Conservation (phyloP, 257 asterid genomes). For the Rubia yunnanensis region DNA sequence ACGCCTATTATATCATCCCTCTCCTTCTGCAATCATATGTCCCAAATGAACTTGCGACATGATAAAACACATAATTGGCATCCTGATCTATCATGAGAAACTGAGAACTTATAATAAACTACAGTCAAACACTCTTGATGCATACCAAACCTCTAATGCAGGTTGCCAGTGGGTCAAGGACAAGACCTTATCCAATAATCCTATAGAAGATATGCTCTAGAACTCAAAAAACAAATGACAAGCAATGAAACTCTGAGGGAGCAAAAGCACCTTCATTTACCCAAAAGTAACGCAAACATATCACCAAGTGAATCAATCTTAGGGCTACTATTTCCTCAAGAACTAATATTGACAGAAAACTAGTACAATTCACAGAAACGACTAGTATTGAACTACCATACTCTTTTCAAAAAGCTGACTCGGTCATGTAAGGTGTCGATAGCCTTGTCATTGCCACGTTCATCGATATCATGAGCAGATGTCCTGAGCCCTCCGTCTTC, state of each 20-base stretch:
- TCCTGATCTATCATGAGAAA: neutral
- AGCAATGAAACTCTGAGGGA: neutral
- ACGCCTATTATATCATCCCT: neutral
- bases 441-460: slow-evolving; percentile 61
- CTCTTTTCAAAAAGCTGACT: slow-evolving; percentile 80
- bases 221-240: neutral
- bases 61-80: neutral
- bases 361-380: neutral
- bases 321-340: neutral
- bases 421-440: slow-evolving; percentile 77
- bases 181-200: neutral
- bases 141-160: neutral
- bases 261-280: neutral
- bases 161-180: neutral
- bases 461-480: slow-evolving; percentile 60
- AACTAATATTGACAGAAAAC: neutral
- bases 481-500: slow-evolving; percentile 79
- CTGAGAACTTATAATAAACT: neutral
- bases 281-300: neutral
- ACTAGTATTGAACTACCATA: slow-evolving; percentile 19
- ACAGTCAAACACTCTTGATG: neutral
- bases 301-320: neutral
- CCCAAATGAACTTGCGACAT: neutral
- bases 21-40: neutral
- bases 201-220: neutral